Conservation (phyloP, 148 eudicot genomes). For the Fagopyrum homotropicum region DNA sequence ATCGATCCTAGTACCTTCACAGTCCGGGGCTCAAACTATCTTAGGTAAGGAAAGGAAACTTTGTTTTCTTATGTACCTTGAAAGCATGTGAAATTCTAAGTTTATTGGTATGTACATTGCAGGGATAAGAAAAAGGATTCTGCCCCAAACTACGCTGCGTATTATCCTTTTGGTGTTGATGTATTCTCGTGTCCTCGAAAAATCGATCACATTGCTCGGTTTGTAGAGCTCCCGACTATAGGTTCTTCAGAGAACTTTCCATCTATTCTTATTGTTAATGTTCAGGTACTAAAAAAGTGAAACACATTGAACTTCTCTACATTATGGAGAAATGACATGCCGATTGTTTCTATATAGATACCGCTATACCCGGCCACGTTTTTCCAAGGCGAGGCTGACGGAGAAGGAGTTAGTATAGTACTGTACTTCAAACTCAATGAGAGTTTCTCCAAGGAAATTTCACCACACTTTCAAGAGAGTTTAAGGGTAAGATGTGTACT, state of each 20-base stretch:
- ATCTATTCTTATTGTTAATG: constrained; percentile 63
- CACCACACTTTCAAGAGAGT: constrained; percentile 64
- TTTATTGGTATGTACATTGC: constrained; percentile 15
- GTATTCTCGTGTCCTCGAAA: constrained; percentile 54
- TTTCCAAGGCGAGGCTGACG: constrained; percentile 67
- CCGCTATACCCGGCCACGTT: constrained; percentile 72
- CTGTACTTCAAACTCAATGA: constrained; percentile 74
- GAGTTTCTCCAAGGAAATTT: constrained; percentile 45
- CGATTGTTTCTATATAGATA: constrained; percentile 31
- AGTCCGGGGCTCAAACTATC: constrained; percentile 73
- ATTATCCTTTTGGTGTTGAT: constrained; percentile 70
- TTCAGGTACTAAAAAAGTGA: constrained; percentile 38
- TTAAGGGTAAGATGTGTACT: constrained; percentile 37
- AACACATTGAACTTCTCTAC: no score
- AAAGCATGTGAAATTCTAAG: neutral
- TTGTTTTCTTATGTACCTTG: neutral
- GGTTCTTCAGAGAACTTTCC: constrained; percentile 43
- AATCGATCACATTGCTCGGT: constrained; percentile 78
- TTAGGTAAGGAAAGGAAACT: constrained; percentile 40
- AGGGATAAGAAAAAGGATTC: constrained; percentile 70
- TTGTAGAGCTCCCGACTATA: constrained; percentile 63
- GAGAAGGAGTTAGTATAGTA: constrained; percentile 87
- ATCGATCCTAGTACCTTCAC: constrained; percentile 64
- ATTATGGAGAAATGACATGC: neutral
- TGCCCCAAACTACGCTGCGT: constrained; percentile 52